Percentiles rank a stretch among this genome's conserved stretches.
Conservation (phyloP, 495 filamentous ascomycete genomes). For the Tricharina praecox region DNA sequence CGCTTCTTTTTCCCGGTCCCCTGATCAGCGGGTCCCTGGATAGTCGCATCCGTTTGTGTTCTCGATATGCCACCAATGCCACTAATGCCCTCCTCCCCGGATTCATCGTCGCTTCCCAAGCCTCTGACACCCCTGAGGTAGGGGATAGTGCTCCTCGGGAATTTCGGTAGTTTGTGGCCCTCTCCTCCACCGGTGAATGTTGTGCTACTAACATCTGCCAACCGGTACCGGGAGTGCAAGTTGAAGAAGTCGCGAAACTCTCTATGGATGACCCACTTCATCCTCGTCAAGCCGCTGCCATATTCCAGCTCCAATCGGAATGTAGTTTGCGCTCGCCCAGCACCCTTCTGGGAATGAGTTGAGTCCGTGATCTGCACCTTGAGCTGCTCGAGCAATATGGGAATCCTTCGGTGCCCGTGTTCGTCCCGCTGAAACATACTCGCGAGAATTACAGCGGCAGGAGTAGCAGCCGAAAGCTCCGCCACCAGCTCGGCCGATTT, state of each 20-base stretch:
- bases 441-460: slow-evolving; percentile 79
- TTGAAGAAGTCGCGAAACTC: slow-evolving; percentile 81
- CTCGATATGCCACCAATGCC: too few relatives aligned
- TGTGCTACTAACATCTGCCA: slow-evolving; percentile 59
- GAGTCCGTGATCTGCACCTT: slow-evolving; percentile 77
- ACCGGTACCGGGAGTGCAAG: slow-evolving; percentile 79
- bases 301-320: slow-evolving; percentile 93
- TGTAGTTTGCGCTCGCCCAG: slow-evolving; percentile 41
- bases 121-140: slow-evolving; percentile 72
- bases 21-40: slow-evolving; percentile 38
- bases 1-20: slow-evolving; percentile 42
- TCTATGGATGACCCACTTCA: slow-evolving; percentile 91
- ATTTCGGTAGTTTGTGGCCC: slow-evolving; percentile 54
- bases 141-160: slow-evolving; percentile 80
- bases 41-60: too few relatives aligned
- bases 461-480: slow-evolving; percentile 77
- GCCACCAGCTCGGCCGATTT: slow-evolving; percentile 95
- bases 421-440: slow-evolving; percentile 97
- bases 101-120: slow-evolving; percentile 58
- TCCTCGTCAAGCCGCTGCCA: slow-evolving; percentile 80
- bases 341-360: slow-evolving; percentile 18
- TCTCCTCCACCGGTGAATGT: slow-evolving; percentile 21
- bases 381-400: slow-evolving; percentile 85
- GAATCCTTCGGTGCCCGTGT: slow-evolving; percentile 83
- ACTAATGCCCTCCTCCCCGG: slow-evolving; percentile 40